These are phyloP conservation scores for Epicoccum sorghinum DNA, from an alignment of 2,329 filamentous ascomycete species.

Conservation along the genomic window DNA sequence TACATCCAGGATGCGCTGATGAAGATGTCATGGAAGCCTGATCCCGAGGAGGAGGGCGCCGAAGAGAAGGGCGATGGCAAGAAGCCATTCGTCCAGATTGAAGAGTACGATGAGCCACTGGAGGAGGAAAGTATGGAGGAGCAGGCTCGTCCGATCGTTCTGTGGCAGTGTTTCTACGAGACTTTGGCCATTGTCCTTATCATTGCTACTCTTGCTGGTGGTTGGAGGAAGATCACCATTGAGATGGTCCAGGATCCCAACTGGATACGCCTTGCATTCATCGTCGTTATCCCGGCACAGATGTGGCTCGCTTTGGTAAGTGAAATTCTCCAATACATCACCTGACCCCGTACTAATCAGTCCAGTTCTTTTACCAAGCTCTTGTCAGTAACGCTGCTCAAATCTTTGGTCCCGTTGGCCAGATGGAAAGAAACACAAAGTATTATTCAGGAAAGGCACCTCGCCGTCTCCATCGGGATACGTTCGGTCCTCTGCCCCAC, in stretches of 20 bases:
- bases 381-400: conserved; percentile 39
- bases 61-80: conserved; percentile 43
- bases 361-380: conserved; percentile 42
- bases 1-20: conserved; percentile 78
- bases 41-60: conserved; percentile 50
- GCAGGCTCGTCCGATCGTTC: conserved; percentile 56
- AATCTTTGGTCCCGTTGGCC: conserved; percentile 77
- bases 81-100: conserved; percentile 19
- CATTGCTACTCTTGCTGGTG: conserved; percentile 61
- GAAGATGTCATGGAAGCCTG: conserved; percentile 67
- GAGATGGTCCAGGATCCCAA: conserved; percentile 61
- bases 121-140: conserved; percentile 27
- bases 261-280: conserved; percentile 61
- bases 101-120: conserved; percentile 24
- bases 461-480: conserved; percentile 58
- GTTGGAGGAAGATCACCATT: conserved; percentile 62
- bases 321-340: neutral
- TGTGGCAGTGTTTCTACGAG: conserved; percentile 63
- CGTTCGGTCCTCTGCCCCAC: conserved; percentile 67
- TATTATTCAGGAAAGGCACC: conserved; percentile 72
- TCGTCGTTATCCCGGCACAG: conserved; percentile 60
- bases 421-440: conserved; percentile 77
- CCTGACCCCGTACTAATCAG: conserved; percentile 17
- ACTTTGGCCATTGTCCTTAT: conserved; percentile 60
- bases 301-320: conserved; percentile 63